Evolutionary conservation across 768 basidiomycete species (phyloP).

Genomic region (Lyophyllum semitale): DNA sequence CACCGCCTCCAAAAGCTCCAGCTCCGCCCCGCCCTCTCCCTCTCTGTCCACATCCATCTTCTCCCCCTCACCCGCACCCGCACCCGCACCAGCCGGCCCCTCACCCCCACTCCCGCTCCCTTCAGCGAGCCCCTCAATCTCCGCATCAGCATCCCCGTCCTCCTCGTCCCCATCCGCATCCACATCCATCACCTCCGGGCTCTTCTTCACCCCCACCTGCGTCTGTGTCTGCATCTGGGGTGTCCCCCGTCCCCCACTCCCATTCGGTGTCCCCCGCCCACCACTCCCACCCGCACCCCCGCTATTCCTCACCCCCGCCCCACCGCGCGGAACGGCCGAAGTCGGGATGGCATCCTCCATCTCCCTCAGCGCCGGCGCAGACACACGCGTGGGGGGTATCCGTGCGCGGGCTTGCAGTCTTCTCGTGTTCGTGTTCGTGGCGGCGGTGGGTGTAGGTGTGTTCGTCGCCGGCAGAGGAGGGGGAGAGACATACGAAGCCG

Average conservation of each 20-base stretch:
- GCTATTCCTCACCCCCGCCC: conserved; percentile 21
- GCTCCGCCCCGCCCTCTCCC: conserved; percentile 38
- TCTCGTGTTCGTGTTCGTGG: too few relatives aligned
- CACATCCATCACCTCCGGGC: conserved; percentile 23
- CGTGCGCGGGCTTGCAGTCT: too few relatives aligned
- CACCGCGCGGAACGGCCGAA: conserved; percentile 30
- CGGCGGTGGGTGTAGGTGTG: too few relatives aligned
- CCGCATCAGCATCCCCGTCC: conserved; percentile 41
- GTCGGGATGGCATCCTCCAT: conserved; percentile 24
- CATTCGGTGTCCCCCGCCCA: background rate
- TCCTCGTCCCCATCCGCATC: conserved; percentile 34
- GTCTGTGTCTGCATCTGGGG: too few relatives aligned
- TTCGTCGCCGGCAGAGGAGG: background rate
- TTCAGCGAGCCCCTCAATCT: conserved; percentile 28
- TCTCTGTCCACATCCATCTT: conserved; percentile 19
- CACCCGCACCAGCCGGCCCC: conserved; percentile 7
- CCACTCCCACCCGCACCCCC: background rate
- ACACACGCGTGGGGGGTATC: conserved; percentile 21
- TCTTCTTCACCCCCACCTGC: background rate
- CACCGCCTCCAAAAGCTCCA: conserved; percentile 52
- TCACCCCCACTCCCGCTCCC: conserved; percentile 14
- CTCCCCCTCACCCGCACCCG: background rate
- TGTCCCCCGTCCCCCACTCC: background rate
- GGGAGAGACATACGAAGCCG: conserved; percentile 1
- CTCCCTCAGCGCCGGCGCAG: conserved; percentile 19